A percentile compares a stretch with the other conserved stretches of the same genome.
These are phyloP conservation scores for Claviceps africana DNA, from an alignment of 2,329 filamentous ascomycete genomes.

Conservation along the genomic window DNA sequence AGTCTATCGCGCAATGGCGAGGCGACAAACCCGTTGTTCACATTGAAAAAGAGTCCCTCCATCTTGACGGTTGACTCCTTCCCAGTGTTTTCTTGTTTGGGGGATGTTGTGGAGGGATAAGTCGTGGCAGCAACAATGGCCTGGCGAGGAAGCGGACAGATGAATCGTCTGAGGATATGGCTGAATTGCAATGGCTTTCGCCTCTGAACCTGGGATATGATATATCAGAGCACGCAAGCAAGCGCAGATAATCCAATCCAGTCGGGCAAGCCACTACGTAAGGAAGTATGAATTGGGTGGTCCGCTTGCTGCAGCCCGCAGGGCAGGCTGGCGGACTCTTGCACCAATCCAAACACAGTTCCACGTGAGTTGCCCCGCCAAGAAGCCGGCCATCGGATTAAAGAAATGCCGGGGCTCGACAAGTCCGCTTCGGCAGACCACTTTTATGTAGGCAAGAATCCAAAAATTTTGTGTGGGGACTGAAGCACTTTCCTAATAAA, in stretches of 20 bases:
- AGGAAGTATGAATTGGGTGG: neutral
- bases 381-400: conserved; percentile 11
- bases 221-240: neutral
- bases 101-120: neutral
- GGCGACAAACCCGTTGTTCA: conserved; percentile 65
- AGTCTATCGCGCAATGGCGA: conserved; percentile 3
- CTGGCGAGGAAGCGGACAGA: neutral
- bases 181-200: neutral
- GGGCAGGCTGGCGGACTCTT: neutral
- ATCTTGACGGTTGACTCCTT: conserved; percentile 29
- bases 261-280: neutral
- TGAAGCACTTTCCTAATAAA: conserved; percentile 18
- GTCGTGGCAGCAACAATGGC: neutral
- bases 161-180: neutral
- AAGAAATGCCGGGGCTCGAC: conserved; percentile 13
- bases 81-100: neutral
- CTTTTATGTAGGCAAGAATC: conserved; percentile 13
- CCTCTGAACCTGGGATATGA: neutral
- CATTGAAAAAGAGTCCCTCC: conserved; percentile 91
- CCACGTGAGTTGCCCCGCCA: conserved; percentile 11
- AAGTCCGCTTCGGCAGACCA: conserved; percentile 9
- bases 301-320: neutral
- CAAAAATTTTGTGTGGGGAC: conserved; percentile 28
- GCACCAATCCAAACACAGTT: neutral
- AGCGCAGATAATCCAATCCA: neutral